Conservation (phyloP, 2,329 filamentous ascomycete species). For the Trichoderma sp. region DNA sequence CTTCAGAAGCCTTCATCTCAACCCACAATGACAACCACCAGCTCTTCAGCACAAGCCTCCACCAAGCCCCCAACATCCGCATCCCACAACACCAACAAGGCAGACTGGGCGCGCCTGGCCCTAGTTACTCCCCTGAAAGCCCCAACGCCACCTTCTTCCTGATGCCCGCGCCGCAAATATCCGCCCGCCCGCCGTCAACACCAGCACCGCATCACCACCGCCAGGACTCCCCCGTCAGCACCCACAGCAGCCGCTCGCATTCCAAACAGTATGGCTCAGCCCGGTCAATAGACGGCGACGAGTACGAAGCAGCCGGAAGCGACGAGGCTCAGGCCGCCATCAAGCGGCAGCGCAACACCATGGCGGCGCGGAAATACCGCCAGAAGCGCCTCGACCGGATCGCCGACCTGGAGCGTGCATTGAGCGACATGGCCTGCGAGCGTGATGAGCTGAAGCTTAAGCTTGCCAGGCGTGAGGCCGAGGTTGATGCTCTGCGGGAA, state of each 20-base stretch:
- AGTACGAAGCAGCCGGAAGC: constrained; percentile 32
- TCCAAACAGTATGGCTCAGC: constrained; percentile 27
- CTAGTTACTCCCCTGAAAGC: constrained; percentile 5
- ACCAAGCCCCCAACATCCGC: neutral
- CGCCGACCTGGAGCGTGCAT: constrained; percentile 59
- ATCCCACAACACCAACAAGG: constrained; percentile 12
- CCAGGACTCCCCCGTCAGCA: constrained; percentile 24
- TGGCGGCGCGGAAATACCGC: constrained; percentile 71
- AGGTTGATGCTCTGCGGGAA: constrained; percentile 62
- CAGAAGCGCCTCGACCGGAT: constrained; percentile 71
- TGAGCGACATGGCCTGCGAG: constrained; percentile 62
- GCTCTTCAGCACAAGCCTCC: constrained; percentile 11
- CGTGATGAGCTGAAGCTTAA: constrained; percentile 64
- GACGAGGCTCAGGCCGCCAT: constrained; percentile 37
- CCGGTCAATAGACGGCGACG: constrained; percentile 16
- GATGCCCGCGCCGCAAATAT: constrained; percentile 19
- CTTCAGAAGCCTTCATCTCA: constrained; percentile 23
- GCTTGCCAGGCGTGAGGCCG: constrained; percentile 66
- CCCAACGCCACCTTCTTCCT: constrained; percentile 20
- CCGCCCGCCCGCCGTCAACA: constrained; percentile 11
- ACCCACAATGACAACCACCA: constrained; percentile 16
- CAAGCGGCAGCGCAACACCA: constrained; percentile 69
- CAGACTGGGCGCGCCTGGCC: neutral
- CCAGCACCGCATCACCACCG: constrained; percentile 8
- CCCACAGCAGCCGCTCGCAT: constrained; percentile 29